Conservation (phyloP, 768 basidiomycete genomes). For the Ramaria rubella region DNA sequence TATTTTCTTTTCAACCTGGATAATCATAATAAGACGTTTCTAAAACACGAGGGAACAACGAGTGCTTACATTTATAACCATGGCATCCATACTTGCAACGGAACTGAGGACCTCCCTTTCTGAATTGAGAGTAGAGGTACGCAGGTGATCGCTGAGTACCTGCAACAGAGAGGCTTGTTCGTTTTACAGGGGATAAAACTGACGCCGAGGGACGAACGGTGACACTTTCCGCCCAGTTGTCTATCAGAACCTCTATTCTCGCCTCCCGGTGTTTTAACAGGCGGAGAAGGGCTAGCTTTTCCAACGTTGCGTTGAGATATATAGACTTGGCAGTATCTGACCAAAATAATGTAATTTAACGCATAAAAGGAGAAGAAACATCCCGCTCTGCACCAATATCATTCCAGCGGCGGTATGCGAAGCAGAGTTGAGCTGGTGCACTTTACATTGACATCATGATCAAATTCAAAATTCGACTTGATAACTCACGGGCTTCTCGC, state of each 20-base stretch:
- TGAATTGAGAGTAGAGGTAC: neutral
- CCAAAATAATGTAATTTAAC: neutral
- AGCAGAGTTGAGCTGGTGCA: constrained; percentile 62
- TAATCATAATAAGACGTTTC: neutral
- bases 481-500: constrained; percentile 62
- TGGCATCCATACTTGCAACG: neutral
- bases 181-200: too few species aligned
- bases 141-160: too few species aligned
- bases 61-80: neutral
- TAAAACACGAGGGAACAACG: neutral
- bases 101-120: neutral
- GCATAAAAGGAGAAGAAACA: neutral
- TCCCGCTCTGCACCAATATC: constrained; percentile 52
- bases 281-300: constrained; percentile 46
- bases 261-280: constrained; percentile 40
- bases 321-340: constrained; percentile 58
- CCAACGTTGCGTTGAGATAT: constrained; percentile 58
- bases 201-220: neutral
- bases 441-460: neutral
- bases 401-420: constrained; percentile 65
- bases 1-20: neutral
- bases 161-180: too few species aligned
- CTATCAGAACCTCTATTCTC: neutral
- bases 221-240: neutral
- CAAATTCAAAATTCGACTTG: neutral